phyloP scores from a whole-genome alignment of 2,329 filamentous ascomycete species.

The Blastomyces parvus region DNA sequence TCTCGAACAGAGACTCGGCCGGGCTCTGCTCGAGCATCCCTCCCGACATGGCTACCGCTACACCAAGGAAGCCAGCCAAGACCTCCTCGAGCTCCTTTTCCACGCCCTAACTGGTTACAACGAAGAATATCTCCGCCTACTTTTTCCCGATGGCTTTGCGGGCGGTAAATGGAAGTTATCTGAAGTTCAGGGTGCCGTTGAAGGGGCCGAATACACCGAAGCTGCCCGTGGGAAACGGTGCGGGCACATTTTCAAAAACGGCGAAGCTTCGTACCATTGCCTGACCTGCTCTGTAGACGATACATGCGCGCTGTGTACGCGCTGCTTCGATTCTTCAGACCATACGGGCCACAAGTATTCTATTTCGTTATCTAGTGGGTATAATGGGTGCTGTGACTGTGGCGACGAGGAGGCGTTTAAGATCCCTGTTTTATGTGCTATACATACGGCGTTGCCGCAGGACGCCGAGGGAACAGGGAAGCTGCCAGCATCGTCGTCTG shows the following conservation, averaged over 20 bases:
- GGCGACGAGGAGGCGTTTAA: constrained; percentile 94
- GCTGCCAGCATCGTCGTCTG: constrained; percentile 60
- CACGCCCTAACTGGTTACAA: constrained; percentile 71
- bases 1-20: constrained; percentile 71
- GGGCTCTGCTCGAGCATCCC: constrained; percentile 71
- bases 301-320: constrained; percentile 87
- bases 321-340: constrained; percentile 91
- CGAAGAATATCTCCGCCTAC: constrained; percentile 61
- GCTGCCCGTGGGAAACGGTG: constrained; percentile 86
- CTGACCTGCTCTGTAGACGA: constrained; percentile 91
- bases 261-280: constrained; percentile 89
- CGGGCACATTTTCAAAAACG: constrained; percentile 91
- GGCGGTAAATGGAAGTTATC: constrained; percentile 62
- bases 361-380: constrained; percentile 77
- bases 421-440: constrained; percentile 78
- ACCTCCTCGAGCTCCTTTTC: constrained; percentile 73
- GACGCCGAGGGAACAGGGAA: constrained; percentile 40
- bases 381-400: constrained; percentile 95
- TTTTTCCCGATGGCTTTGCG: constrained; percentile 71
- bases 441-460: constrained; percentile 59
- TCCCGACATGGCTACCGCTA: constrained; percentile 65
- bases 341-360: constrained; percentile 88
- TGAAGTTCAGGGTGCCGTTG: constrained; percentile 81
- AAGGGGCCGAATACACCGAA: constrained; percentile 90
- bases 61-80: constrained; percentile 56